phyloP scores from a whole-genome alignment of 345 rosid genomes.

The Eucalyptus sp. region DNA sequence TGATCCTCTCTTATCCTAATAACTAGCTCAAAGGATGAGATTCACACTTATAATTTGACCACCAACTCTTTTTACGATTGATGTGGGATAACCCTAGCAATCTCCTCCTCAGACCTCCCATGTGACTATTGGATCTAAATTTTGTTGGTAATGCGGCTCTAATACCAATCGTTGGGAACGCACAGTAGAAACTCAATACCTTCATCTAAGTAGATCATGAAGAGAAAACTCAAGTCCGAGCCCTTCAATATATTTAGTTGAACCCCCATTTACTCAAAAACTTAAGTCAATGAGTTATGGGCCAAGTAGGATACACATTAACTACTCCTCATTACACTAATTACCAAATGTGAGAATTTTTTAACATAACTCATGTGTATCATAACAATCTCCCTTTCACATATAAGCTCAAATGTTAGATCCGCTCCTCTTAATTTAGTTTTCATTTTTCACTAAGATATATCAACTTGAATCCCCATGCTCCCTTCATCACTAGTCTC shows the following conservation, averaged over 20 bases:
- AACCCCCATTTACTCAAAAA: no score
- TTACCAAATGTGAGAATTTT: no score
- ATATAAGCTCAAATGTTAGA: not conserved
- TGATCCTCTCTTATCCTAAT: no score
- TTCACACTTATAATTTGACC: not conserved
- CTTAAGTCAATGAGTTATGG: not conserved
- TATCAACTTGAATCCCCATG: not conserved
- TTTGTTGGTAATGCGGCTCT: not conserved
- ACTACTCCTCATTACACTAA: not conserved
- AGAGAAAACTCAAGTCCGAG: not conserved
- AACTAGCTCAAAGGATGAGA: no score
- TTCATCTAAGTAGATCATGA: fast-evolving
- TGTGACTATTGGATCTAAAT: no score
- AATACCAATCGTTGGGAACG: not conserved
- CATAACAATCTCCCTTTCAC: not conserved
- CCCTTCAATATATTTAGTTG: not conserved
- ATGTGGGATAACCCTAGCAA: not conserved
- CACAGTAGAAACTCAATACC: not conserved
- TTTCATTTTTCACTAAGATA: not conserved
- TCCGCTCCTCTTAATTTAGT: not conserved
- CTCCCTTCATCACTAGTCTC: not conserved
- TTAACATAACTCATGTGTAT: no score
- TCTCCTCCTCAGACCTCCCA: not conserved
- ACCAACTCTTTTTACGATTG: not conserved
- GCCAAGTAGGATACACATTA: not conserved